A percentile compares a stretch with the other conserved stretches of the same genome.
phyloP scores from a whole-genome alignment of 148 eudicot species.

The Rhododendron griersonianum region DNA sequence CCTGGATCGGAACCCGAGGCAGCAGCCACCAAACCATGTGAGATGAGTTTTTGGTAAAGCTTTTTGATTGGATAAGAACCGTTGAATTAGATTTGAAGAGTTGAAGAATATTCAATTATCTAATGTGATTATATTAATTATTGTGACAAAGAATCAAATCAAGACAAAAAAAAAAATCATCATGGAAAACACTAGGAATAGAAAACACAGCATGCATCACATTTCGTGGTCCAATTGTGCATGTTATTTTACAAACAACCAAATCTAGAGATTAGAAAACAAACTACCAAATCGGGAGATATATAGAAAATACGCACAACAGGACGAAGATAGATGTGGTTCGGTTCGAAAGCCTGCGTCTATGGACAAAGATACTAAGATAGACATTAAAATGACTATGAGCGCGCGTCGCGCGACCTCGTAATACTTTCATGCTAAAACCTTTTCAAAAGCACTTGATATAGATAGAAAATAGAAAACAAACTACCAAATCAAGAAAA shows the following conservation, averaged over 20 bases:
- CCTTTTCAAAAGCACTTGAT: background rate
- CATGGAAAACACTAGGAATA: background rate
- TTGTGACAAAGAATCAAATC: background rate
- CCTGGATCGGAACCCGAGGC: slow-evolving; percentile 34
- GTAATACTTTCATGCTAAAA: background rate
- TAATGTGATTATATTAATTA: background rate
- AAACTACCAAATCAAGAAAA: background rate
- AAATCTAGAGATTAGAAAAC: background rate
- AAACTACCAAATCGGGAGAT: background rate
- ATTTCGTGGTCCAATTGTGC: background rate
- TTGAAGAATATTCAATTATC: background rate
- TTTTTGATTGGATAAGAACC: background rate
- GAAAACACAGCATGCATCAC: background rate
- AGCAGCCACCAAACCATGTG: background rate
- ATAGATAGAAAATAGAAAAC: background rate
- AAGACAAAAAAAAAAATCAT: background rate
- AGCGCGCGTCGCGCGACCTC: background rate
- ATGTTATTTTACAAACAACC: background rate
- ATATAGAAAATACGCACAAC: no score
- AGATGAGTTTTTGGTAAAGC: background rate
- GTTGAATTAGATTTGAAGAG: background rate
- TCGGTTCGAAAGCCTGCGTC: background rate
- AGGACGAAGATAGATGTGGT: background rate
- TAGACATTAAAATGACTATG: background rate
- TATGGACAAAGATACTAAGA: background rate